phyloP scores from a whole-genome alignment of 768 basidiomycete species.

The Paxillus rubicundulus region DNA sequence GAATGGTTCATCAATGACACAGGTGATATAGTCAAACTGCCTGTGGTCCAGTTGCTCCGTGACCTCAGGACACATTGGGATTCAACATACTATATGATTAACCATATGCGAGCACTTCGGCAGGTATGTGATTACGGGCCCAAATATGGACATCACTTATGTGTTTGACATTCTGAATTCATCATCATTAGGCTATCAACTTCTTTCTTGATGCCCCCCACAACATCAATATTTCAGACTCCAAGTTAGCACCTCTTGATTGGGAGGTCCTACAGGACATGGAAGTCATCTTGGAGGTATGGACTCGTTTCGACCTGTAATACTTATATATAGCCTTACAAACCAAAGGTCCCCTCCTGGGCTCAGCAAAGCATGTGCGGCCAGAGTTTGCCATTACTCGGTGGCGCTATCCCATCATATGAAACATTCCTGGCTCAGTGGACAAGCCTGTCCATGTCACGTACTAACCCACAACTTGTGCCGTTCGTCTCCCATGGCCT shows the following conservation, averaged over 20 bases:
- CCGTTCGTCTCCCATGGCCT: not conserved
- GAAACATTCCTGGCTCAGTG: constrained; percentile 1
- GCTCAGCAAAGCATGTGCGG: constrained; percentile 6
- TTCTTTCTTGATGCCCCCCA: not conserved
- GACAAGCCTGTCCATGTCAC: not conserved
- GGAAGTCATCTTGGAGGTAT: constrained; percentile 8
- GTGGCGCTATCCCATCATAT: not conserved
- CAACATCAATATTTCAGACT: not conserved
- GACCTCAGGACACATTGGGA: constrained; percentile 41
- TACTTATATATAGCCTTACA: not conserved
- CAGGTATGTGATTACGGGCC: not conserved
- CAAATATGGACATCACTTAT: not conserved
- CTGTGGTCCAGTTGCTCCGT: constrained; percentile 5
- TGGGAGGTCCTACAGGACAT: constrained; percentile 9
- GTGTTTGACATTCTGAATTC: not conserved
- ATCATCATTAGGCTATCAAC: not conserved
- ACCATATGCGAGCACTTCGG: not conserved
- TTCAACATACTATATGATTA: constrained; percentile 38
- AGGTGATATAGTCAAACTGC: not conserved
- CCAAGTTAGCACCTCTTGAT: not conserved
- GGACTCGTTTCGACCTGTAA: not conserved
- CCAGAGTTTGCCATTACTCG: not conserved
- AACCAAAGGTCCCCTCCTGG: not conserved
- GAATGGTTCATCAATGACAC: not conserved
- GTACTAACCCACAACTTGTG: not conserved